Conservation (phyloP, 2,329 filamentous ascomycete species). For the Aspergillus unguis region DNA sequence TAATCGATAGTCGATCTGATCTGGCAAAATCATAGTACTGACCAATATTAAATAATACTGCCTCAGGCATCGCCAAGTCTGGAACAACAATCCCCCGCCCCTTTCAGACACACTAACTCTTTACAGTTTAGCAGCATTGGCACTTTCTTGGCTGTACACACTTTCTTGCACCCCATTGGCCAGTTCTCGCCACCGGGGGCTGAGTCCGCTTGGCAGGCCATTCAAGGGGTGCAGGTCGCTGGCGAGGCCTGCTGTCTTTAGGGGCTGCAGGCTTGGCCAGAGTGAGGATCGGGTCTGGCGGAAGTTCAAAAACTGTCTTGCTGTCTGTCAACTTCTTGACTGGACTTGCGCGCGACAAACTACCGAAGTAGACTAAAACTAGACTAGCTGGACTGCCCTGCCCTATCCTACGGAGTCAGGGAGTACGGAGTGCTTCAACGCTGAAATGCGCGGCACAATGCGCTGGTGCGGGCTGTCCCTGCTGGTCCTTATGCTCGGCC, state of each 20-base stretch:
- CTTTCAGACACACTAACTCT: too few species aligned
- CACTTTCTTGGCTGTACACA: not conserved
- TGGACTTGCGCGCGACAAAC: too few species aligned
- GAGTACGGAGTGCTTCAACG: not conserved
- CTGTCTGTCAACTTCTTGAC: too few species aligned
- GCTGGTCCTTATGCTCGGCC: not conserved
- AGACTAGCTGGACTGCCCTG: not conserved
- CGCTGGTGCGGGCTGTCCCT: conserved; percentile 7
- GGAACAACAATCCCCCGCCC: too few species aligned
- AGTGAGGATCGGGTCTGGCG: too few species aligned
- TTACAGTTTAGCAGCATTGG: too few species aligned
- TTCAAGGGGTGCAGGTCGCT: not conserved
- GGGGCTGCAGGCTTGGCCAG: not conserved
- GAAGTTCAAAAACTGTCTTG: too few species aligned
- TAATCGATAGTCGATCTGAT: too few species aligned
- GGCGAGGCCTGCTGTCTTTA: conserved; percentile 13
- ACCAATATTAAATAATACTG: too few species aligned
- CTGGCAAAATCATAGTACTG: too few species aligned
- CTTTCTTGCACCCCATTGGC: not conserved
- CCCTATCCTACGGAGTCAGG: not conserved
- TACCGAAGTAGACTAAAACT: not conserved
- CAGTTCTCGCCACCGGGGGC: not conserved
- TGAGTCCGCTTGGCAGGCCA: conserved; percentile 6
- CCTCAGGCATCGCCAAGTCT: too few species aligned
- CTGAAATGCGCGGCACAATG: conserved; percentile 1